Percentiles rank a stretch among this genome's conserved stretches.
These are phyloP conservation scores for Nannizziopsis barbatae DNA, from an alignment of 2,329 filamentous ascomycete species.

Conservation along the genomic window DNA sequence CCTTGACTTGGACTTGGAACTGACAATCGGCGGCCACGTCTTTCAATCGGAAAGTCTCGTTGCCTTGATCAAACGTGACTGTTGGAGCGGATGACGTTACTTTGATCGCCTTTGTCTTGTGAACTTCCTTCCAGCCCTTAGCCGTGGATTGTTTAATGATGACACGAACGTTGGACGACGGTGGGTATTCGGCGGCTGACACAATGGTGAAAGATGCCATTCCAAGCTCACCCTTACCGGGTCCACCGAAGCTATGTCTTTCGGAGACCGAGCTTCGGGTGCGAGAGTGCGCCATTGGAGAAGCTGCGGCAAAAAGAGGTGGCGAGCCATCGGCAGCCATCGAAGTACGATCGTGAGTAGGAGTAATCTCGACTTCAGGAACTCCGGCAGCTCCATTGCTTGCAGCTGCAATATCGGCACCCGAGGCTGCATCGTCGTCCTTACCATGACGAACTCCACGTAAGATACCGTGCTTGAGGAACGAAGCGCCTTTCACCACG, in stretches of 20 bases:
- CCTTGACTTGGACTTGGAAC: slow-evolving; percentile 77
- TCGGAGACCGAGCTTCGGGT: slow-evolving; percentile 39
- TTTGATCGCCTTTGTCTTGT: slow-evolving; percentile 90
- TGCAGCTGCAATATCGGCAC: slow-evolving; percentile 6
- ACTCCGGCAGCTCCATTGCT: slow-evolving; percentile 8
- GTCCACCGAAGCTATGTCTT: slow-evolving; percentile 40
- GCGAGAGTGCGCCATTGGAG: slow-evolving; percentile 35
- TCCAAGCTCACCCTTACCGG: slow-evolving; percentile 50
- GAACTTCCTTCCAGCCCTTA: slow-evolving; percentile 63
- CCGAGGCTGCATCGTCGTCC: slow-evolving; percentile 15
- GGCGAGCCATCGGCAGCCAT: slow-evolving; percentile 25
- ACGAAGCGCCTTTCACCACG: slow-evolving; percentile 80
- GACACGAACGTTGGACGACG: slow-evolving; percentile 68
- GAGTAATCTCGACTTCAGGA: slow-evolving; percentile 15
- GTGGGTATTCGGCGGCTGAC: slow-evolving; percentile 65
- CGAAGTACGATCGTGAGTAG: slow-evolving; percentile 35
- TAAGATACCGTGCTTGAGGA: slow-evolving; percentile 75
- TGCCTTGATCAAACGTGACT: slow-evolving; percentile 53
- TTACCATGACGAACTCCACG: slow-evolving; percentile 34
- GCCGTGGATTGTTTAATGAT: slow-evolving; percentile 54
- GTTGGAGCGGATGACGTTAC: slow-evolving; percentile 28
- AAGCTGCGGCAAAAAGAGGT: slow-evolving; percentile 16
- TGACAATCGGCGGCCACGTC: slow-evolving; percentile 66
- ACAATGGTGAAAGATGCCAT: slow-evolving; percentile 71
- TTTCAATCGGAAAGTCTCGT: slow-evolving; percentile 63